Percentiles rank a stretch among this genome's conserved stretches.
phyloP scores from a whole-genome alignment of 345 rosid species.

The Citrus sp. region DNA sequence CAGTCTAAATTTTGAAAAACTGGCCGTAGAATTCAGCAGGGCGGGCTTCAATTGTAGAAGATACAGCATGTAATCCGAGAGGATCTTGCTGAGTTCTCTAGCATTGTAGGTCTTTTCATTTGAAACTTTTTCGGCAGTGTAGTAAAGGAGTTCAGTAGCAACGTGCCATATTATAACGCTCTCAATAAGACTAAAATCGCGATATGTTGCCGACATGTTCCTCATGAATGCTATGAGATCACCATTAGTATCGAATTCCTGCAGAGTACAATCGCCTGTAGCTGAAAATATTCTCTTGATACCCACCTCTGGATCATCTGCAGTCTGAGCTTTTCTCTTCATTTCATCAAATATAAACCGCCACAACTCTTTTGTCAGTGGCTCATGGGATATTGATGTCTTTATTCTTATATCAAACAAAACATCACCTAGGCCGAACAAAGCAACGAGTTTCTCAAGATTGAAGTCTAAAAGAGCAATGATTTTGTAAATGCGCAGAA shows the following conservation, averaged over 20 bases:
- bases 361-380: neutral
- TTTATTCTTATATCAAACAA: neutral
- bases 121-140: neutral
- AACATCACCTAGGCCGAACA: neutral
- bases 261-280: slow-evolving; percentile 56
- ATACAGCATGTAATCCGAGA: slow-evolving; percentile 65
- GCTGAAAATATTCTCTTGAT: slow-evolving; percentile 40
- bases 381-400: neutral
- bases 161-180: slow-evolving; percentile 40
- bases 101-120: no score
- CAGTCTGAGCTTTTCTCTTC: neutral
- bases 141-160: slow-evolving; percentile 47
- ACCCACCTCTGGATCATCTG: neutral
- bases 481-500: neutral
- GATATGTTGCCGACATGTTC: no score
- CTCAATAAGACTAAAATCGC: slow-evolving; percentile 37
- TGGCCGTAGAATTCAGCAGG: slow-evolving; percentile 49
- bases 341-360: neutral
- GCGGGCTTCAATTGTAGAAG: slow-evolving; percentile 50
- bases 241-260: neutral
- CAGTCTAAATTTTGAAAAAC: slow-evolving; percentile 35
- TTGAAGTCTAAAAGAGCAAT: neutral
- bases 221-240: neutral
- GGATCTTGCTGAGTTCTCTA: slow-evolving; percentile 24
- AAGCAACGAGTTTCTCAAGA: neutral